Base-by-base conservation (phyloP, 129 eudicot species). In the Helianthus tuberosus region DNA sequence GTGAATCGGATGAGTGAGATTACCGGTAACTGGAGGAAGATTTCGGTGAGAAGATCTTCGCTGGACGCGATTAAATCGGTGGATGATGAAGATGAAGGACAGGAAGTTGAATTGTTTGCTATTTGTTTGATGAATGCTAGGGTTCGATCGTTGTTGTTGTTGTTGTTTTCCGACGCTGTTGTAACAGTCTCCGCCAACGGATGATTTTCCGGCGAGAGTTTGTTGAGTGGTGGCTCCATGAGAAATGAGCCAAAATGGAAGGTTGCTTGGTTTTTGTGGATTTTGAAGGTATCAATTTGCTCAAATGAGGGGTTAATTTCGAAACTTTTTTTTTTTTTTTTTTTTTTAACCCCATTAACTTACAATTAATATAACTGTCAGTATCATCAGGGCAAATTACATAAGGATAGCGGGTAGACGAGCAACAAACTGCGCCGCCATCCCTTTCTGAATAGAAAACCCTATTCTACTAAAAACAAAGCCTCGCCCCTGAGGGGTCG, bases 1-100 rank as follows among this genome's bases (percentile, higher is more conserved):
- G 38, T 82, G 50, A 82, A 78, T 32, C 47, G 71, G 10, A 77
- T 39, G 17, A 82, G 65, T 12, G 86, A 60, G 39, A 72, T 68
- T 2, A 77, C 76, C 14, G 86, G 86, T 58, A 82, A 67, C n/a
- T 44, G 61, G 51, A 23, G 76, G 13, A 82, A 64, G 1, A 73
- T 82, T 67, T 58, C 76, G 23, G 72, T 72, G 32, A 82, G 17
- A 14, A 82, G 73, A 62, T 82, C 86, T 53, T 72, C 27, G 73
- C 68, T 66, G 3, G 76, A 77, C 41, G 38, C 65, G 25, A 82
- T 66, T 58, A 79, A 57, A 72, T 78, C 82, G 41, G 82, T 71
- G 14, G 16, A 46, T 1, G 59, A 38, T 50, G 79, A 62, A 64
- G 50, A 73, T 61, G 77, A 61, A 46, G 0, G 44, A 25, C 8